phyloP scores from a whole-genome alignment of 73 alveolate species.

The Stentor coeruleus region DNA sequence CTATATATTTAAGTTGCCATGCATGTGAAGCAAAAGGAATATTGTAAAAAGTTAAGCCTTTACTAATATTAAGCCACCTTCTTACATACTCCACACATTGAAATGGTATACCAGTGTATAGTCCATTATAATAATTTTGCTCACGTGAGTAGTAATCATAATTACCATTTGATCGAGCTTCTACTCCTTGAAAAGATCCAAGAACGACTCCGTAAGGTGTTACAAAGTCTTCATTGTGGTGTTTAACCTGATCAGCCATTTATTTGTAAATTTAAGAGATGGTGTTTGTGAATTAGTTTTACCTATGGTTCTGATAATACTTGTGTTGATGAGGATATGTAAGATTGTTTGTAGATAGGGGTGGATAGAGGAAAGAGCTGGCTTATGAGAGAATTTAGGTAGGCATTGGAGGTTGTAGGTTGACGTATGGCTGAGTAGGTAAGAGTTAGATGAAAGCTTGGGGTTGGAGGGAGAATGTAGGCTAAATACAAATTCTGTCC shows the following conservation, averaged over 20 bases:
- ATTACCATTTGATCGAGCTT: background rate
- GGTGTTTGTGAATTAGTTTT: too few relatives aligned
- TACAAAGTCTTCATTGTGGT: background rate
- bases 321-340: too few relatives aligned
- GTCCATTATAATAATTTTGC: background rate
- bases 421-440: too few relatives aligned
- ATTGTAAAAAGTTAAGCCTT: background rate
- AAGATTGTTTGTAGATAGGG: too few relatives aligned
- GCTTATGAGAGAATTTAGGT: too few relatives aligned
- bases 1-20: background rate
- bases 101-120: background rate
- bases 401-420: too few relatives aligned
- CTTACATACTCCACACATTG: slow-evolving; percentile 3
- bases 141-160: background rate
- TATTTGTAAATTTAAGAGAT: background rate
- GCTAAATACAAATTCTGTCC: too few relatives aligned
- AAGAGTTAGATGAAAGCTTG: too few relatives aligned
- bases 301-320: too few relatives aligned
- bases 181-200: background rate
- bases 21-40: background rate
- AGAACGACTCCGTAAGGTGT: background rate
- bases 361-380: too few relatives aligned
- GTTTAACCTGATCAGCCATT: background rate
- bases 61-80: background rate
- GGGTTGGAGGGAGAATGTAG: too few relatives aligned